Evolutionary conservation across 129 eudicot species (phyloP), one percentile per base, ranked within the genome.

Genomic region (Calendula officinalis): DNA sequence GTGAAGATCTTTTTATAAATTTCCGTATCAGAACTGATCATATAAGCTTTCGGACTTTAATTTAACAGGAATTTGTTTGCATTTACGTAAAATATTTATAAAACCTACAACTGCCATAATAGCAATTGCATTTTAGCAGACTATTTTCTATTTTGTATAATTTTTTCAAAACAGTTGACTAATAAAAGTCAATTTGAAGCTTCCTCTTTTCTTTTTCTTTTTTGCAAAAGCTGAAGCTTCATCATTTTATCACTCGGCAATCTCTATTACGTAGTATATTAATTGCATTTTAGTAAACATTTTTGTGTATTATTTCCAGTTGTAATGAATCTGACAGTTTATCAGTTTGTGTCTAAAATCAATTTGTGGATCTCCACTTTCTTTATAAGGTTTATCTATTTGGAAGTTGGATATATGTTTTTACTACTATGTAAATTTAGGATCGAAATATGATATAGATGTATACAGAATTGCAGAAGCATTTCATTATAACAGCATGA

Each of bases 21-120:
- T 48, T 22, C 33, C 5, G 54, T 68, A 30, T 12, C 45, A 42
- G 11, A 68, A 15, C 12, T 32, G 56, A 57, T 68, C 71, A 11
- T 50, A 51, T 66, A 5, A 52, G 40, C 41, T 22, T 38, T 37
- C 16, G 58, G 11, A 45, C 30, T 22, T 22, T 22, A 22, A 22
- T 32, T 55, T 40, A 15, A 41, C 36, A 3, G 13, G 41, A 56
- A 43, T 12, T 30, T 42, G 14, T 34, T 22, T 22, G 53, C 62
- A 8, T 53, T 4, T 64, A 4, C 8, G 55, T 32, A 30, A 33
- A 43, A 54, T 40, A 33, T 22, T 22, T 44, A 17, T 22, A 42
- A 15, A 49, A 44, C 5, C 61, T 62, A 32, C 61, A 34, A 7
- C 44, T 34, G 11, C 34, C 16, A 9, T 38, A 14, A 32, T 34